Evolutionary conservation across 768 basidiomycete species (phyloP), one percentile per base, ranked within the genome.

Genomic region (Boletus reticuloceps): DNA sequence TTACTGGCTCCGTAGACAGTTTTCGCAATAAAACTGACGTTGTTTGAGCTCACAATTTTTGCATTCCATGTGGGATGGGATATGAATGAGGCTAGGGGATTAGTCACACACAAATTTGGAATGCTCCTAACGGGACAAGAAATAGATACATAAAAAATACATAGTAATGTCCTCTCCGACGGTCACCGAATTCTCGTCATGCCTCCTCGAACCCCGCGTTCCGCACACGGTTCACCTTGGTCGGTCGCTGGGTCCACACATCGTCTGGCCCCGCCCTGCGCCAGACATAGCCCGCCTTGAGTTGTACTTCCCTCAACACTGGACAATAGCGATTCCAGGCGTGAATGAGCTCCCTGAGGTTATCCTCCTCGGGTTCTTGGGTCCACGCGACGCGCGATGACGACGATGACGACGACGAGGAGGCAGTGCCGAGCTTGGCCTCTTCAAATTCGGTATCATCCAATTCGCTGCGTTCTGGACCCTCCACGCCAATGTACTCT

Each of bases 1-100:
- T 50, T 68, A 89, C 89, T 88, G 84, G 17, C 75, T 81, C 58
- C 77, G 79, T 25, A 91, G 69, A 66, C 89, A 91, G 46, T 75
- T 81, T 61, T 81, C 81, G 63, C 89, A 91, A 65, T 80, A 83
- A 72, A 89, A 89, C 56, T 88, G 85, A 6, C 86, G 81, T 61
- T 89, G 86, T 60, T 76, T 82, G 51, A 84, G 76, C 67, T 89
- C 84, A 64, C 89, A 91, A 62, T 82, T 88, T 58, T 77, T 77
- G 74, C 89, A 91, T 60, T 90, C 86, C 89, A 91, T 91, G 34
- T 45, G 12, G 25, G 17, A 34, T 32, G 27, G 48, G n/a, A n/a
- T n/a, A n/a, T n/a, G n/a, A n/a, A 17, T 39, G 38, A 36, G 6
- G 34, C 34, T 36, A 39, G 25, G 22, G 9, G 17, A 61, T 54